phyloP scores from a whole-genome alignment of 176 grass and related monocot species.

The Chloris gayana region DNA sequence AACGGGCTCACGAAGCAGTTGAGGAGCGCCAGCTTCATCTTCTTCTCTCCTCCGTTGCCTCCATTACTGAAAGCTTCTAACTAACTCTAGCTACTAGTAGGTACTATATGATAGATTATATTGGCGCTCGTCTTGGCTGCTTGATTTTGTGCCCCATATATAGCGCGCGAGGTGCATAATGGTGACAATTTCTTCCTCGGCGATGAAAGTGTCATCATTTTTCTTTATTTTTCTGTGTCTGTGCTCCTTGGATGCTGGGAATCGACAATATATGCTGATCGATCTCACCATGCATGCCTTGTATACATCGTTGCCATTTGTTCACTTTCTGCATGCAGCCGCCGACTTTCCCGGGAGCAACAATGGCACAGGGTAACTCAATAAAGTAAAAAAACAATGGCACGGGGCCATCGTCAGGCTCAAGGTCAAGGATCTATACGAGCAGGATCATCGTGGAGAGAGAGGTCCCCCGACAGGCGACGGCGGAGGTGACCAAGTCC shows the following conservation, averaged over 20 bases:
- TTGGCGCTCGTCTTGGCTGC: not conserved
- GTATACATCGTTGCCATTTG: slow-evolving; percentile 8
- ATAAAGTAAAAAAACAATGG: too few species aligned
- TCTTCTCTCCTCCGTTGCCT: slow-evolving; percentile 23
- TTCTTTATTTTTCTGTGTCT: not conserved
- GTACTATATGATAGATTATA: too few species aligned
- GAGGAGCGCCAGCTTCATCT: slow-evolving; percentile 36
- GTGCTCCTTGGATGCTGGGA: too few species aligned
- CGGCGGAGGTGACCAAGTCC: too few species aligned
- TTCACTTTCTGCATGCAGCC: not conserved
- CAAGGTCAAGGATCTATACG: too few species aligned
- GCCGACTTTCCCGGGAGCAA: too few species aligned
- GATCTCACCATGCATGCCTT: not conserved
- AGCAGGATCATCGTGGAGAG: too few species aligned
- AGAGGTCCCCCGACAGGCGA: too few species aligned
- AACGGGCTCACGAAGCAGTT: slow-evolving; percentile 71
- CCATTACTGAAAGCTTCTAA: slow-evolving; percentile 28
- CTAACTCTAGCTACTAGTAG: not conserved
- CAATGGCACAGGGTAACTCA: too few species aligned
- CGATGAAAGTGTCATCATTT: not conserved
- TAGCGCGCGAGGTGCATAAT: not conserved
- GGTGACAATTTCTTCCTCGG: not conserved
- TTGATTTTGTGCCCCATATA: not conserved
- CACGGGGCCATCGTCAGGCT: too few species aligned
- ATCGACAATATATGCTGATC: not conserved